Evolutionary conservation across 2,329 filamentous ascomycete species (phyloP), one percentile per base, ranked within the genome.

Genomic region (Didymella exigua): DNA sequence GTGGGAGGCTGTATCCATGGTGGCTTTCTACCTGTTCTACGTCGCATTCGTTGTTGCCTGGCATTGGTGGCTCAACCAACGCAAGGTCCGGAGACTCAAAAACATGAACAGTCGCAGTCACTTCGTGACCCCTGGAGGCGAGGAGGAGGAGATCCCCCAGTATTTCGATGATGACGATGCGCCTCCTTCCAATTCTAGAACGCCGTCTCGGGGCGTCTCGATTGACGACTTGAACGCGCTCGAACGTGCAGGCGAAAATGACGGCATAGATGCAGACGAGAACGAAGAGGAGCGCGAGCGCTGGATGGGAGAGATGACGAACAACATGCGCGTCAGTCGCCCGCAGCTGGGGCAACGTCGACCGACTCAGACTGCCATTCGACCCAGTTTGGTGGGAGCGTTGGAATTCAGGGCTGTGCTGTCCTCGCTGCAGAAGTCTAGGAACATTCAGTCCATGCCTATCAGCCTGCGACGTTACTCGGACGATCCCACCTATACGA

Each of bases 1-100:
- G 6, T 98, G 92, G 92, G 95, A 99, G 75, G 96, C 93, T 63
- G 84, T 84, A 57, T 79, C 83, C 54, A 99, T 99, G 95, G 91
- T 99, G 52, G 88, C 80, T 13, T 96, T 96, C 71, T 99, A 99
- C 73, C 63, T 88, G 38, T 89, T 96, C 66, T 99, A 99, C 70
- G 95, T 99, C 41, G 71, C 86, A 11, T 87, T 92, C 54, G 95
- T 99, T 10, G 90, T 98, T 14, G 82, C 82, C 5, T 98, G 93
- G 92, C 95, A 99, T 76, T 96, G 93, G 89, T 89, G 88, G 77
- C 79, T 89, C 14, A 86, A 85, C 31, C 82, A 86, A 60, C 82
- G 84, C 60, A 87, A 81, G 75, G 81, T 81, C 36, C 81, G 81
- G 54, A 82, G 84, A 51, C 83, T 87, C 44, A 84, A 87, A 13